Conservation (phyloP, 164 flowering plant species). For the Sextonia rubra region DNA sequence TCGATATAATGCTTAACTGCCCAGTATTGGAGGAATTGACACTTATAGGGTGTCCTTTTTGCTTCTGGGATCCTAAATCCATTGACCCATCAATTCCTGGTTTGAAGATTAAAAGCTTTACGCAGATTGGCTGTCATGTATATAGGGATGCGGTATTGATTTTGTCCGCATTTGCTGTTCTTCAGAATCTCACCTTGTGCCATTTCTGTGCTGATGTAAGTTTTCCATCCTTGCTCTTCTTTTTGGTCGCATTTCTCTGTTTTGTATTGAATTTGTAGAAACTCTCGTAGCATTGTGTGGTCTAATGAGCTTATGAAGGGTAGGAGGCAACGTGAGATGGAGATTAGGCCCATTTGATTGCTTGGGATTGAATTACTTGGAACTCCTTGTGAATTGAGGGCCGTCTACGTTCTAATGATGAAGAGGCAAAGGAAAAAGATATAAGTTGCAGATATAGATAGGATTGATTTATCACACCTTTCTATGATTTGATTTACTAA, state of each 20-base stretch:
- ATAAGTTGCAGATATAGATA: too few species aligned
- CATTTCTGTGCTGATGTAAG: not conserved
- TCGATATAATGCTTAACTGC: slow-evolving; percentile 3
- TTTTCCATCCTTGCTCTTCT: not conserved
- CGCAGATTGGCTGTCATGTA: not conserved
- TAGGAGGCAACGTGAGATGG: too few species aligned
- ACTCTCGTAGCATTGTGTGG: too few species aligned
- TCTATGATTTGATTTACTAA: too few species aligned
- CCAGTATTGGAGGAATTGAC: not conserved
- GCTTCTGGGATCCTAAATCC: not conserved
- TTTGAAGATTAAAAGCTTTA: slow-evolving; percentile 2
- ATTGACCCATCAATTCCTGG: not conserved
- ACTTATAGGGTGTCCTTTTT: not conserved
- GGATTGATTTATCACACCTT: too few species aligned
- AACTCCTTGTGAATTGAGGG: too few species aligned
- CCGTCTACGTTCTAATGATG: too few species aligned
- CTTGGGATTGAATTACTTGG: too few species aligned
- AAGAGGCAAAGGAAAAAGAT: too few species aligned
- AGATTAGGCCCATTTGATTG: too few species aligned
- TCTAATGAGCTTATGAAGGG: too few species aligned
- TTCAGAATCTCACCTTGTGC: slow-evolving; percentile 8
- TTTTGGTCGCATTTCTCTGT: not conserved
- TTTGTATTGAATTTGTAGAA: too few species aligned
- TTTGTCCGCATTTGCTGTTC: not conserved
- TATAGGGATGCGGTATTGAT: not conserved